Percentiles rank a stretch among this genome's conserved stretches.
These are phyloP conservation scores for Mucor indicus DNA, from an alignment of 371 early-diverging fungal species.

Conservation along the genomic window DNA sequence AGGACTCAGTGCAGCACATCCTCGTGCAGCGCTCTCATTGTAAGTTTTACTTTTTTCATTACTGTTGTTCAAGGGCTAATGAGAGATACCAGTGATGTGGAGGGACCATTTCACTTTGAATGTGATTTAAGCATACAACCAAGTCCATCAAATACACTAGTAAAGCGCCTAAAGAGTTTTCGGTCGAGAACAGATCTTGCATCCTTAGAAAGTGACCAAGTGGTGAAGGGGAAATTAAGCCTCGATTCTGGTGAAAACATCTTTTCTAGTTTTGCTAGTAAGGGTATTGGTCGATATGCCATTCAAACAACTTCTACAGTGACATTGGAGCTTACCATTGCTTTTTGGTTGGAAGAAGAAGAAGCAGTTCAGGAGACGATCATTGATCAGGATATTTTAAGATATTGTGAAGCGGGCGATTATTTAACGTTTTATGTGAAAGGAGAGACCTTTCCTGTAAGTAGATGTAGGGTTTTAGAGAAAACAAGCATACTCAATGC, in stretches of 20 bases:
- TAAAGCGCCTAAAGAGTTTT: conserved; percentile 1
- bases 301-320: conserved; percentile 8
- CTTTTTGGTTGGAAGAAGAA: conserved; percentile 13
- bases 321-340: conserved; percentile 11
- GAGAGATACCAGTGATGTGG: conserved; percentile 3
- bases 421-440: conserved; percentile 36
- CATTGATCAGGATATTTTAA: conserved; percentile 11
- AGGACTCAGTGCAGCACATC: conserved; percentile 15
- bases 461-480: no score
- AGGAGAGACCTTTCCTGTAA: conserved; percentile 27
- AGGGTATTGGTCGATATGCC: conserved; percentile 13
- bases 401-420: conserved; percentile 23
- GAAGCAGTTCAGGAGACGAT: neutral
- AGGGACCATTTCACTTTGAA: conserved; percentile 15
- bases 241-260: conserved; percentile 15
- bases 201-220: neutral
- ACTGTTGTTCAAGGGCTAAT: neutral
- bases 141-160: neutral
- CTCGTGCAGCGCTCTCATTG: conserved; percentile 15
- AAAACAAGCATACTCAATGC: no score
- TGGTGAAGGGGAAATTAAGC: neutral
- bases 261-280: conserved; percentile 15
- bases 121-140: conserved; percentile 11
- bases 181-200: neutral
- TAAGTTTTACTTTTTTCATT: neutral